phyloP scores from a whole-genome alignment of 176 grass and related monocot genomes.

The Carex scoparia region DNA sequence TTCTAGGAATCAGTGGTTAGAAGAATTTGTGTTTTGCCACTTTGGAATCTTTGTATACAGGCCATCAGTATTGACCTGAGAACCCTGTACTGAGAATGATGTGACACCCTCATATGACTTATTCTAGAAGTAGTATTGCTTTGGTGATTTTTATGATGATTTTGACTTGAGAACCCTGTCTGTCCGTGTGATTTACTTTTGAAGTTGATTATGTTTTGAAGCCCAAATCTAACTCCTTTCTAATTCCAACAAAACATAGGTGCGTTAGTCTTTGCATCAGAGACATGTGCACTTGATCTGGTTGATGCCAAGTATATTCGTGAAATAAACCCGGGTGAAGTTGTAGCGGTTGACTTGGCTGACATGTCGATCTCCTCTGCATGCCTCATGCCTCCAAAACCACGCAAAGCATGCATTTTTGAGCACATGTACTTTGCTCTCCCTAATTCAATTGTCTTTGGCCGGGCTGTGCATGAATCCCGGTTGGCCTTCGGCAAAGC shows the following conservation, averaged over 20 bases:
- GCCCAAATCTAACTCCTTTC: background rate
- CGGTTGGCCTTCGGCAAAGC: constrained; percentile 67
- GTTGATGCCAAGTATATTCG: constrained; percentile 69
- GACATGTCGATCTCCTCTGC: constrained; percentile 61
- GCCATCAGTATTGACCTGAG: background rate
- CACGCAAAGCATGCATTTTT: constrained; percentile 79
- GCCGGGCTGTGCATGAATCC: constrained; percentile 60
- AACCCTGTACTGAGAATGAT: constrained; percentile 1
- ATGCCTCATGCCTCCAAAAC: constrained; percentile 63
- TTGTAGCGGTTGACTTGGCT: constrained; percentile 59
- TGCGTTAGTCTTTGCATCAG: constrained; percentile 77
- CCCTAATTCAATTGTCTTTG: constrained; percentile 77
- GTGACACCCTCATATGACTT: background rate
- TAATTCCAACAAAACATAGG: constrained; percentile 11
- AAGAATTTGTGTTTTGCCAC: background rate
- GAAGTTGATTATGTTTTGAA: background rate
- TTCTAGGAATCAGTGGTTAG: background rate
- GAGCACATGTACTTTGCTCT: constrained; percentile 95
- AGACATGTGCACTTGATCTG: constrained; percentile 91
- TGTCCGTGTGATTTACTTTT: background rate
- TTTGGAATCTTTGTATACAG: constrained; percentile 2
- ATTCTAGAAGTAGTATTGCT: background rate
- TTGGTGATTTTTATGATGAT: background rate
- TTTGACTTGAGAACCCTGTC: background rate
- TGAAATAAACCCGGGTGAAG: constrained; percentile 81